Percentiles rank a stretch among this genome's conserved stretches.
phyloP scores from a whole-genome alignment of 1,284 basidiomycete species.

The Golubevia pallescens region DNA sequence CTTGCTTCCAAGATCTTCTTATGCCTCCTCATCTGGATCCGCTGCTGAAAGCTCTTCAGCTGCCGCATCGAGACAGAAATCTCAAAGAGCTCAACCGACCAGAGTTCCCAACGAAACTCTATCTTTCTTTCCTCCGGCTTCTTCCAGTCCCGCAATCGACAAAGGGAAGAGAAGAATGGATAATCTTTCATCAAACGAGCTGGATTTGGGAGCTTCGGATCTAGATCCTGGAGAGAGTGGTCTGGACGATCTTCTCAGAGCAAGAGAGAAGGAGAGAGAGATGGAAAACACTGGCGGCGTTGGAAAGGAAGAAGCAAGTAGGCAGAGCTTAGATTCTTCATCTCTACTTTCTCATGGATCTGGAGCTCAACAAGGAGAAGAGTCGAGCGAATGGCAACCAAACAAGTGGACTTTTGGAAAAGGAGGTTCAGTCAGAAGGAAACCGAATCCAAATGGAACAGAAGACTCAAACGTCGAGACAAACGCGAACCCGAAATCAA shows the following conservation, averaged over 20 bases:
- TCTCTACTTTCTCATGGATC: neutral
- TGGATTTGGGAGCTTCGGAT: neutral
- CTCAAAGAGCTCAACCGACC: neutral
- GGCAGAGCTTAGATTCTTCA: neutral
- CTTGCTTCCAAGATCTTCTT: too few relatives aligned
- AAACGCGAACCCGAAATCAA: too few relatives aligned
- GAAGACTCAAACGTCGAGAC: too few relatives aligned
- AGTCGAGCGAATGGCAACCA: slow-evolving; percentile 35
- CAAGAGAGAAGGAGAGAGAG: neutral
- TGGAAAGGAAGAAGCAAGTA: neutral
- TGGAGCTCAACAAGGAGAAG: slow-evolving; percentile 11
- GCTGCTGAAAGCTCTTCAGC: too few relatives aligned
- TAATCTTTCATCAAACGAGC: neutral
- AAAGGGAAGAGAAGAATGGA: neutral
- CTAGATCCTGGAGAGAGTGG: slow-evolving; percentile 42
- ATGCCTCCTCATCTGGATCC: too few relatives aligned
- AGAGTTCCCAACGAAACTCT: neutral
- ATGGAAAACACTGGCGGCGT: too few relatives aligned
- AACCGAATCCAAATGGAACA: too few relatives aligned
- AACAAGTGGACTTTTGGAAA: slow-evolving; percentile 43
- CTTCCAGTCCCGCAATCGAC: neutral
- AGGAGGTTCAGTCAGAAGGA: too few relatives aligned
- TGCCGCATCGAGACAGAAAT: too few relatives aligned
- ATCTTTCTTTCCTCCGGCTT: neutral
- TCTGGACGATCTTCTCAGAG: slow-evolving; percentile 42